Evolutionary conservation across 805 yeast species (phyloP), one percentile per base, ranked within the genome.

Genomic region (Debaryomyces prosopidis): DNA sequence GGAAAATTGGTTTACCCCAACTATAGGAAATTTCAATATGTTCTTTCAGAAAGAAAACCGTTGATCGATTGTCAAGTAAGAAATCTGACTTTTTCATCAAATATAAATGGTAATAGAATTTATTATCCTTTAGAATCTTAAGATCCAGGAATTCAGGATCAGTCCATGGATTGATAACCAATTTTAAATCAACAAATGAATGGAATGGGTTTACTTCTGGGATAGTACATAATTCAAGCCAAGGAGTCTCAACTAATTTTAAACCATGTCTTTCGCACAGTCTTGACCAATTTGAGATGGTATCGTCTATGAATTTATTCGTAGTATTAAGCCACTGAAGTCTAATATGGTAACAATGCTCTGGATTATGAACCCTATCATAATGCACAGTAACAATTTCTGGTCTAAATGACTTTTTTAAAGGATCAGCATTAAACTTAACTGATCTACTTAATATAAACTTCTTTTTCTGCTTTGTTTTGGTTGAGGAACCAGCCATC

Each of bases 251-350:
- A 15, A 91, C 94, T 36, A 75, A 57, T 43, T 68, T 71, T 48
- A 94, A 73, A 0, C 97, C 97, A 58, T 88, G 89, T 44, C 95
- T 65, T 47, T 89, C 96, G 55, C 96, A 89, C 39, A 85, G 71
- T 45, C 96, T 76, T 0, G 89, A 80, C 88, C 97, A 86, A 39
- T 81, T 55, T 20, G 48, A 57, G 12, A 63, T 57, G 5, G 64
- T 55, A 43, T 62, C 66, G 36, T 63, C 68, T 36, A 68, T 62
- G 43, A 68, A 66, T 59, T 87, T 87, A 2, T 96, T 86, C 0
- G 98, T 89, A 0, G 96, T 83, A 48, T 87, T 89, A 27, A 92
- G 68, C 99, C 99, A 94, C 60, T 94, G 97, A 11, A 92, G 63
- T 39, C 96, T 73, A 27, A 94, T 77, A 58, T 92, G 98, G 69